Conservation (phyloP, 1,284 basidiomycete species). For the Coriolopsis trogii region DNA sequence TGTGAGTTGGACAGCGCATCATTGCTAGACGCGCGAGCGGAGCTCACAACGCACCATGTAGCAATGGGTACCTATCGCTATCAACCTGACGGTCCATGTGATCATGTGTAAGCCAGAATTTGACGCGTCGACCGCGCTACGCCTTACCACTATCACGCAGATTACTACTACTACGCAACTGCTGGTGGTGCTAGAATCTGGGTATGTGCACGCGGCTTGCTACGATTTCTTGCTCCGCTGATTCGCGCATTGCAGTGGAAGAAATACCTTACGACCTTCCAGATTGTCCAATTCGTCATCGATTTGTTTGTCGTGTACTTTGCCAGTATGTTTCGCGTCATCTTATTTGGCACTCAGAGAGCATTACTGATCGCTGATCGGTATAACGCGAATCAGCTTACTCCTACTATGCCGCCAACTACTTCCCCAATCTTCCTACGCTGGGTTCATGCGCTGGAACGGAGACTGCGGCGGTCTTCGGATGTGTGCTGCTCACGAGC, state of each 20-base stretch:
- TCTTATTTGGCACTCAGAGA: neutral
- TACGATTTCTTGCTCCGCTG: neutral
- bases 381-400: slow-evolving; percentile 62
- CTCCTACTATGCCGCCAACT: slow-evolving; percentile 75
- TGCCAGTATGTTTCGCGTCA: slow-evolving; percentile 68
- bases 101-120: slow-evolving; percentile 83
- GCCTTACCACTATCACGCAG: slow-evolving; percentile 41
- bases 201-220: slow-evolving; percentile 50
- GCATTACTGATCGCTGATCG: slow-evolving; percentile 13
- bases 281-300: slow-evolving; percentile 94
- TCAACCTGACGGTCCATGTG: slow-evolving; percentile 96
- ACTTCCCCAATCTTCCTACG: slow-evolving; percentile 66
- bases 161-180: slow-evolving; percentile 98
- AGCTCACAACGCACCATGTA: slow-evolving; percentile 35
- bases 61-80: slow-evolving; percentile 96
- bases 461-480: slow-evolving; percentile 87
- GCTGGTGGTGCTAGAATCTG: slow-evolving; percentile 95
- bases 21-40: neutral
- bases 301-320: slow-evolving; percentile 92
- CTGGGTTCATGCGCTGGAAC: slow-evolving; percentile 87
- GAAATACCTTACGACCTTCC: slow-evolving; percentile 93
- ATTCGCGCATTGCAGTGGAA: slow-evolving; percentile 73
- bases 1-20: slow-evolving; percentile 48
- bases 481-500: slow-evolving; percentile 85
- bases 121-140: neutral